Conservation (phyloP, 495 filamentous ascomycete genomes). For the Thermothielavioides terrestris region DNA sequence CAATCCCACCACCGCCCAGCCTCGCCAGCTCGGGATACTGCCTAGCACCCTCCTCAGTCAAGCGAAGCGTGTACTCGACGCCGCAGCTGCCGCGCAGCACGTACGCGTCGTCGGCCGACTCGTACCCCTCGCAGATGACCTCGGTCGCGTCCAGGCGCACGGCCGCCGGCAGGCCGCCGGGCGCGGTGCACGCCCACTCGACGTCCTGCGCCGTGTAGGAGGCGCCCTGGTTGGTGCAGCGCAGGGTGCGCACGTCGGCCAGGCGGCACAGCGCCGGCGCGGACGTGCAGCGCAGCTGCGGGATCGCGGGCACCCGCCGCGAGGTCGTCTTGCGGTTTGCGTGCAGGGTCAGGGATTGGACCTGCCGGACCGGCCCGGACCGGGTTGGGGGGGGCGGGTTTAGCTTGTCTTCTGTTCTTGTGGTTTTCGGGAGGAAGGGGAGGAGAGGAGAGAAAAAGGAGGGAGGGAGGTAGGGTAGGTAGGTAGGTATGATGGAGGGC, state of each 20-base stretch:
- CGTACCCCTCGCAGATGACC: constrained; percentile 88
- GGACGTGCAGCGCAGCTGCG: constrained; percentile 76
- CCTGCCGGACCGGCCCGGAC: no score
- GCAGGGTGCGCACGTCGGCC: constrained; percentile 71
- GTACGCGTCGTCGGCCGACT: constrained; percentile 62
- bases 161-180: constrained; percentile 63
- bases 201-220: constrained; percentile 63
- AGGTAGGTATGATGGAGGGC: no score
- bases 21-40: constrained; percentile 46
- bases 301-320: constrained; percentile 68
- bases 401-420: background rate
- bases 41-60: constrained; percentile 75
- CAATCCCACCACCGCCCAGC: constrained; percentile 1
- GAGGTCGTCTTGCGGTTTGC: constrained; percentile 52
- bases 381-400: background rate
- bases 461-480: no score
- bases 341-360: constrained; percentile 71
- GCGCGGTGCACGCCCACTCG: constrained; percentile 81
- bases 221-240: constrained; percentile 74
- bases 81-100: constrained; percentile 86
- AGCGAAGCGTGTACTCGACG: constrained; percentile 75
- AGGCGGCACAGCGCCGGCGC: constrained; percentile 50
- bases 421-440: no score
- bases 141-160: constrained; percentile 88
- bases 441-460: no score